Percentiles rank a stretch among this genome's conserved stretches.
These are phyloP conservation scores for Cladobotryum mycophilum DNA, from an alignment of 2,329 filamentous ascomycete species.

Conservation along the genomic window DNA sequence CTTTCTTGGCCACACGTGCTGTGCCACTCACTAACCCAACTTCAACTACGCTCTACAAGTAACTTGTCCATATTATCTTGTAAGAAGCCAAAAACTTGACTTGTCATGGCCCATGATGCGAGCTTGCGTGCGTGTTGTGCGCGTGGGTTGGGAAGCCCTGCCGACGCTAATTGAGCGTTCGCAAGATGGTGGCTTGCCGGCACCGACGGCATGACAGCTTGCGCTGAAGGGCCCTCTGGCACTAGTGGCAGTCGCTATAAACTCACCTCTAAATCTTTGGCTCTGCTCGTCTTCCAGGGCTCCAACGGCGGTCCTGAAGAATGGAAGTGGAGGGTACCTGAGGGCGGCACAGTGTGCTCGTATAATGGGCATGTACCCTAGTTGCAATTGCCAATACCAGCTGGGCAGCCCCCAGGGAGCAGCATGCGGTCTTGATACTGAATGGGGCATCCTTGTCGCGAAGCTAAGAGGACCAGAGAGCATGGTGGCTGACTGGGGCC, in stretches of 20 bases:
- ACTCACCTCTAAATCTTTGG: background rate
- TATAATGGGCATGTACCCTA: no score
- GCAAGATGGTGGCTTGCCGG: slow-evolving; percentile 16
- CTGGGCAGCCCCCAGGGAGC: slow-evolving; percentile 10
- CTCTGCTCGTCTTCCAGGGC: no score
- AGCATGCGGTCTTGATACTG: slow-evolving; percentile 12
- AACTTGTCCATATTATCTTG: background rate
- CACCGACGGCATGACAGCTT: slow-evolving; percentile 14
- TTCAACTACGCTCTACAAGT: no score
- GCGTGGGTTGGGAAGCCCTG: slow-evolving; percentile 9
- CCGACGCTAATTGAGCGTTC: slow-evolving; percentile 10
- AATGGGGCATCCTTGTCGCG: slow-evolving; percentile 10
- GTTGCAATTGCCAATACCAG: no score
- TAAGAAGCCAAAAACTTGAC: no score
- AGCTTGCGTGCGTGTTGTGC: background rate
- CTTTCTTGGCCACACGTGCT: slow-evolving; percentile 11
- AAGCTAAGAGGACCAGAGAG: slow-evolving; percentile 1
- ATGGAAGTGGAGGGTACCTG: no score
- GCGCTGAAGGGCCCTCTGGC: slow-evolving; percentile 3
- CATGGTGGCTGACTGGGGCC: slow-evolving; percentile 10
- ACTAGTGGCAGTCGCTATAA: slow-evolving; percentile 9
- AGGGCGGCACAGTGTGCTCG: no score
- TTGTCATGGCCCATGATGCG: no score
- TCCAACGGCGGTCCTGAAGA: no score
- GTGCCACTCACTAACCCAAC: slow-evolving; percentile 4